Conservation (phyloP, 208 protist genomes). For the Crithidia mellificae region DNA sequence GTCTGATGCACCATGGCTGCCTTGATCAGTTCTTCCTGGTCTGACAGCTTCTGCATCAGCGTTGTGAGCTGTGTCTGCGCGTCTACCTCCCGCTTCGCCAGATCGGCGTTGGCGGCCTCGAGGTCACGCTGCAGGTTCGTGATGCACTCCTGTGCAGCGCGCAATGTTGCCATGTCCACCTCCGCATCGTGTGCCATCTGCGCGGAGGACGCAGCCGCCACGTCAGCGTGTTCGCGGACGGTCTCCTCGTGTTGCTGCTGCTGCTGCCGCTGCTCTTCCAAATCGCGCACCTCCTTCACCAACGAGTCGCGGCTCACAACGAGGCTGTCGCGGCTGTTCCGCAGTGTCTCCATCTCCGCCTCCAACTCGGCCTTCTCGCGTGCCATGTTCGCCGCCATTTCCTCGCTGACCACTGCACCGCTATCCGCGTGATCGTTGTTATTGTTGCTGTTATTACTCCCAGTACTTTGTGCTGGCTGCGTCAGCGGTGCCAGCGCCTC, state of each 20-base stretch:
- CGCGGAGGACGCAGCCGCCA: neutral
- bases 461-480: neutral
- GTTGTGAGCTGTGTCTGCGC: neutral
- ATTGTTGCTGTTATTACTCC: neutral
- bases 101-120: neutral
- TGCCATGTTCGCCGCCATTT: neutral
- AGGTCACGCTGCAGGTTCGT: constrained; percentile 20
- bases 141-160: constrained; percentile 15
- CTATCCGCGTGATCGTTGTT: neutral
- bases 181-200: neutral
- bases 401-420: too few relatives aligned
- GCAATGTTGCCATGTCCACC: constrained; percentile 2
- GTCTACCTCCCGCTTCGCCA: neutral
- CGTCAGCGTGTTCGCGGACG: neutral
- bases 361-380: neutral
- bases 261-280: constrained; percentile 5
- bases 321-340: constrained; percentile 6
- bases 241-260: neutral
- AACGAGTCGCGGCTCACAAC: constrained; percentile 10
- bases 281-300: constrained; percentile 11
- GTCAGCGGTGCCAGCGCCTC: neutral
- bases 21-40: neutral
- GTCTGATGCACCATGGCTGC: neutral
- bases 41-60: constrained; percentile 5
- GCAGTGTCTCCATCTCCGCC: constrained; percentile 17